Base-by-base conservation (phyloP, 169 alveolate genomes). In the Cryptosporidium meleagridis region DNA sequence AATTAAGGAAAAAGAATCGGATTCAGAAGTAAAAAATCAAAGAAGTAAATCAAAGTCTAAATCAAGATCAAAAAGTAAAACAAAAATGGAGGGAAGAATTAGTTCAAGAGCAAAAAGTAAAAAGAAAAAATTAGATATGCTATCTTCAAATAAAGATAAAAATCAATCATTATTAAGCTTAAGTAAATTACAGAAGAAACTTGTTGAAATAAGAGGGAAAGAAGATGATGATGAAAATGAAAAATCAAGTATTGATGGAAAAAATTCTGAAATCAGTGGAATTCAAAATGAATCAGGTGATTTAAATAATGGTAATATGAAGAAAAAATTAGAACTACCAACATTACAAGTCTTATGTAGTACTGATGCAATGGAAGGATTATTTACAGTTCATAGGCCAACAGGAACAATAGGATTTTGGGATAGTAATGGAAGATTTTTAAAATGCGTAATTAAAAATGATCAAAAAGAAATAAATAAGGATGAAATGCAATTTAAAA, bases 371-470 rank as follows among this genome's bases (percentile, higher is more conserved):
- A 80, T 80, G 89, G 89, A 80, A 44, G 89, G 89, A 37, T 65
- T 80, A 80, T 80, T 80, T 80, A 80, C 89, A 8, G 48, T 80
- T 0, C 89, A 80, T 65, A 53, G 89, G 14, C 45, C 55, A 18
- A 80, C 89, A 14, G 89, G 89, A 23, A 80, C 68, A 37, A 80
- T 80, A 8, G 89, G 89, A 62, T 80, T 80, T 62, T 80, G 89
- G 89, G 89, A 80, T 62, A 80, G 89, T 21, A 80, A 65, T 80
- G 89, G 89, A 12, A 33, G 89, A 80, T 80, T 80, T 80, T 80
- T 80, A 65, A 80, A 80, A 41, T 80, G 89, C 65, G 29, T 67
- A 21, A 62, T 80, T n/a, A 80, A 65, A 26, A 35, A 65, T 62
- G 51, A 80, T 41, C 72, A 37, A 16, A 61, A 44, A 26, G 70